Base-by-base conservation (phyloP, 2,329 filamentous ascomycete genomes). In the Diaporthe citri region DNA sequence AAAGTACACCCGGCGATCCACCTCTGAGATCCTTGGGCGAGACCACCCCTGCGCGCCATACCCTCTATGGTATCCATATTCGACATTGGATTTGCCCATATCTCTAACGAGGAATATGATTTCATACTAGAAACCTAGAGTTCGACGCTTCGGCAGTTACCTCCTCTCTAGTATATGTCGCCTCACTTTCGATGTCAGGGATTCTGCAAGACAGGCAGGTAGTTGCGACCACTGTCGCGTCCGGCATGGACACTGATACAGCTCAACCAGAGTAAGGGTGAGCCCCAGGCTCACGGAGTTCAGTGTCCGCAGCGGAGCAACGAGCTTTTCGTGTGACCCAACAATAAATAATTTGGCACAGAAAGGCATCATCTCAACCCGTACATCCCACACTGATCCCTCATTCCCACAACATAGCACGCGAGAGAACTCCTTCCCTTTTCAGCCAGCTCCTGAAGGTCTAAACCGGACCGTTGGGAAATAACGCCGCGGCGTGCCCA, bases 371-470 rank as follows among this genome's bases (percentile, higher is more conserved):
- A 69, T 71, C 67, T 56, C 67, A 28, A 15, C 13, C 41, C 55
- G 39, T 22, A 43, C 36, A 71, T 48, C 41, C 39, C 22, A 28
- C 25, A 22, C 12, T 8, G 48, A n/a, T 55, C 22, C 46, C n/a
- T 55, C 64, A 55, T 69, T 46, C 57, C 31, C 25, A 52, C 43
- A 52, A 22, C 31, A 13, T 43, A 48, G 28, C 55, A 52, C 55
- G 43, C 41, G 39, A 60, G 46, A 34, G 28, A 8, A 43, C 20
- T 56, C 56, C 66, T 76, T 72, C 36, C 43, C 43, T 55, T 66
- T 60, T 28, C 25, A 57, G 51, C n/a, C 66, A 60, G 46, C 39
- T 70, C 22, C 48, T 41, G 20, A 59, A 60, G 51, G n/a, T 20
- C 34, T 48, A 43, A 57, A 43, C 48, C 36, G 10, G n/a, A 25